A percentile compares a stretch with the other conserved stretches of the same genome.
Conservation (phyloP, 176 grass and related monocot species). For the Oryza nivara region DNA sequence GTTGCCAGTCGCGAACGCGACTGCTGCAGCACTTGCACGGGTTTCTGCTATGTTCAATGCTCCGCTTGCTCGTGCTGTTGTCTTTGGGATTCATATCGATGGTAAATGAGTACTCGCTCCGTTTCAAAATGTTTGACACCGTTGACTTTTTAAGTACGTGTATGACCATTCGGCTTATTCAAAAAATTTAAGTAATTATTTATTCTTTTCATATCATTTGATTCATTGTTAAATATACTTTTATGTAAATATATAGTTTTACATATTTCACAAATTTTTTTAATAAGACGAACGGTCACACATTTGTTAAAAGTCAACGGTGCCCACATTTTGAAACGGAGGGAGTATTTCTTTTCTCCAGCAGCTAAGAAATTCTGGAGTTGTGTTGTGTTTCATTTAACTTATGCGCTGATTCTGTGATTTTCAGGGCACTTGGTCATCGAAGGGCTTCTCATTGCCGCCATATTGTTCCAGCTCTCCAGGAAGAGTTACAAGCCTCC, state of each 20-base stretch:
- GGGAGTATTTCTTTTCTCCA: neutral
- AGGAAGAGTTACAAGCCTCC: slow-evolving; percentile 69
- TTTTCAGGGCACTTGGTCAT: slow-evolving; percentile 60
- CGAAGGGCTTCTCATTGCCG: slow-evolving; percentile 57
- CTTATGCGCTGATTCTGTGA: neutral
- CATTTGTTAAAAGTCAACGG: no score
- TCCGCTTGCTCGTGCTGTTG: slow-evolving; percentile 50
- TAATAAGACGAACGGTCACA: no score
- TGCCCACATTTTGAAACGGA: no score
- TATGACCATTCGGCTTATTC: no score
- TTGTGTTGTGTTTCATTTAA: neutral
- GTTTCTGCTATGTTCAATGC: slow-evolving; percentile 53
- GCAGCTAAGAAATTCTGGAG: neutral
- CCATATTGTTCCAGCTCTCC: slow-evolving; percentile 61
- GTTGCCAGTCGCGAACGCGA: slow-evolving; percentile 42
- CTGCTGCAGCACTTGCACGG: slow-evolving; percentile 34
- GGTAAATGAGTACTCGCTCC: slow-evolving; percentile 42
- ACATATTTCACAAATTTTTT: no score
- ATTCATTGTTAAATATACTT: no score
- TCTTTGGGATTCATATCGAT: slow-evolving; percentile 63
- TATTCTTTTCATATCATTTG: no score
- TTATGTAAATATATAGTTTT: no score
- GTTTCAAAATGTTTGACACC: no score
- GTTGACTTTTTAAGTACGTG: no score
- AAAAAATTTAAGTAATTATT: no score